phyloP scores from a whole-genome alignment of 2,329 filamentous ascomycete genomes.

The Spiromastix sp. region DNA sequence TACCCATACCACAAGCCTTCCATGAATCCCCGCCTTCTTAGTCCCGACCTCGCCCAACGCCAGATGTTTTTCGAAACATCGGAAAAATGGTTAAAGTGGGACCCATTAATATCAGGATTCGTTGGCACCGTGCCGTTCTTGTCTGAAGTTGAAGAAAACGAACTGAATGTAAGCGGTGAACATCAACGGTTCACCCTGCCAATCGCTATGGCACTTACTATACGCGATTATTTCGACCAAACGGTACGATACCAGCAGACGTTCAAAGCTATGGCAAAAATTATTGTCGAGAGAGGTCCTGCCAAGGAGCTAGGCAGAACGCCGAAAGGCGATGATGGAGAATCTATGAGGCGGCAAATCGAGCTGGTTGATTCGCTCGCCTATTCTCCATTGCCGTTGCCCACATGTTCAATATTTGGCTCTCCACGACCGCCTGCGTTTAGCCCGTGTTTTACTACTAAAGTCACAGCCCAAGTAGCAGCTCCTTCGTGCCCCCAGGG shows the following conservation, averaged over 20 bases:
- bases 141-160: slow-evolving; percentile 8
- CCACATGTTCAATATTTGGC: too few species aligned
- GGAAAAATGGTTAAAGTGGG: slow-evolving; percentile 16
- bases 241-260: slow-evolving; percentile 11
- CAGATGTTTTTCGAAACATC: slow-evolving; percentile 3
- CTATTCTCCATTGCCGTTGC: too few species aligned
- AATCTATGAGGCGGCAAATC: too few species aligned
- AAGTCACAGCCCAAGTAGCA: too few species aligned
- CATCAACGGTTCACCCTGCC: slow-evolving; percentile 5
- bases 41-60: not conserved
- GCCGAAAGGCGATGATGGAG: too few species aligned
- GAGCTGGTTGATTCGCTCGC: too few species aligned
- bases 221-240: slow-evolving; percentile 7
- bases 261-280: slow-evolving; percentile 10
- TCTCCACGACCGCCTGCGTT: too few species aligned
- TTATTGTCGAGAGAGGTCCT: slow-evolving; percentile 12
- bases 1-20: slow-evolving; percentile 7
- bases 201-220: slow-evolving; percentile 11
- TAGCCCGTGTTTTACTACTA: too few species aligned
- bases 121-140: slow-evolving; percentile 15
- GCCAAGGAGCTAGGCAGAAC: too few species aligned
- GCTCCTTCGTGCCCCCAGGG: too few species aligned
- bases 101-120: slow-evolving; percentile 9
- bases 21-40: not conserved
- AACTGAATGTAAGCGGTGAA: not conserved